phyloP scores from a whole-genome alignment of 1,284 basidiomycete species.

The Trametes versicolor region DNA sequence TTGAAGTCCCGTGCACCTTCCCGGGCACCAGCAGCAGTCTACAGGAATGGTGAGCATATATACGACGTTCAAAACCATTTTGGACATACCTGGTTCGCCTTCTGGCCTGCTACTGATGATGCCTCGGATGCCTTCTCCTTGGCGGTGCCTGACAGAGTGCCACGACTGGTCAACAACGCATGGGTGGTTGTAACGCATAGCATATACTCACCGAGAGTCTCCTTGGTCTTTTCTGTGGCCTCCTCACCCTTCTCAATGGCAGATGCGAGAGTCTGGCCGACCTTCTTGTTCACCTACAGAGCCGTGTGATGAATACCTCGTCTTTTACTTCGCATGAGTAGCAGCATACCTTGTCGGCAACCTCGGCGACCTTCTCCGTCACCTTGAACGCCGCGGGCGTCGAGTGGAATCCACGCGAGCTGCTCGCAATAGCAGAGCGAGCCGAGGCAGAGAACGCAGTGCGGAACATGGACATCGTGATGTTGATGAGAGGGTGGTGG shows the following conservation, averaged over 20 bases:
- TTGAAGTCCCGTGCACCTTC: conserved; percentile 57
- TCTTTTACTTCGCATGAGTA: not conserved
- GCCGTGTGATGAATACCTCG: not conserved
- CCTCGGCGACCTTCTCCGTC: conserved; percentile 71
- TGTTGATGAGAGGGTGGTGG: conserved; percentile 1
- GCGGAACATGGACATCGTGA: conserved; percentile 41
- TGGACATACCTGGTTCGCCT: conserved; percentile 54
- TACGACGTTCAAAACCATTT: not conserved
- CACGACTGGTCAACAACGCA: conserved; percentile 4
- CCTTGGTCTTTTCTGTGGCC: conserved; percentile 63
- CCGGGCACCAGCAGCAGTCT: conserved; percentile 56
- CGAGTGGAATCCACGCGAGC: conserved; percentile 54
- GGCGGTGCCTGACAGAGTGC: conserved; percentile 31
- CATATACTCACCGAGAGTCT: conserved; percentile 56
- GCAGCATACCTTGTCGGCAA: conserved; percentile 61
- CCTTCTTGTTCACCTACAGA: conserved; percentile 66
- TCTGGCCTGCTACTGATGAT: conserved; percentile 48
- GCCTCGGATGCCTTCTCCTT: conserved; percentile 50
- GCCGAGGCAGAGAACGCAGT: conserved; percentile 33
- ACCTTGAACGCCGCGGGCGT: conserved; percentile 59
- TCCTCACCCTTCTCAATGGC: conserved; percentile 73
- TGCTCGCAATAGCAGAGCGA: conserved; percentile 31
- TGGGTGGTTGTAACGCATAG: not conserved
- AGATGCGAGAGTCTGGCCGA: conserved; percentile 67
- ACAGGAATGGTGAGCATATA: conserved; percentile 1